Base-by-base conservation (phyloP, 192 early-diverging fungal genomes). In the Phycomyces blakesleeanus region DNA sequence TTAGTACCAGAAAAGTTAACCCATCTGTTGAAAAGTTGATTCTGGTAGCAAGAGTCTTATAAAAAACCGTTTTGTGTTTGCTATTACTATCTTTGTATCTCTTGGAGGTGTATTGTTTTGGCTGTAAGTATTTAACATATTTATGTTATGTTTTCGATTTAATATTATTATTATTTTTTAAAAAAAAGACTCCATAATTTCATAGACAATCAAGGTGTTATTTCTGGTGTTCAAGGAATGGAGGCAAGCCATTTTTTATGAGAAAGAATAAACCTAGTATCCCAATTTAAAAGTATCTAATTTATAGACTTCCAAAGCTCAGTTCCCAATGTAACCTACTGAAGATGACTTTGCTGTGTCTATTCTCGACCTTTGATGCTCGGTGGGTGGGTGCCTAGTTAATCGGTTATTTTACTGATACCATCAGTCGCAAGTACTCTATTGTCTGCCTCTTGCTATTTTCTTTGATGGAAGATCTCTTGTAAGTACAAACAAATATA, bases 391-490 rank as follows among this genome's bases (percentile, higher is more conserved):
- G 88, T 3, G 82, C 88, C 10, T 76, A 82, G 58, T 15, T 76
- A 0, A 77, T 78, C 15, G 78, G 74, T 34, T 61, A 79, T 24
- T 67, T 88, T 41, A 89, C 90, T 63, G 69, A 71, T 24, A 24
- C 37, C n/a, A 64, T 86, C 55, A 84, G 88, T n/a, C 84, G 91
- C 50, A 89, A 86, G 50, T 76, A 69, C 34, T 82, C 87, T 7
- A 89, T 93, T 66, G 69, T 75, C 12, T 50, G 89, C 27, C 87
- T 87, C 26, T 83, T 16, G 64, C 78, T n/a, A 37, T 74, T 53
- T 91, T 61, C 86, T 89, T 70, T 71, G 75, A 49, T 5, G 69
- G 69, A 0, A 64, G 62, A 41, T 12, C 62, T 38, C 47, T 71
- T 38, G 68, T 69, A 69, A 50, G 55, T 67, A 29, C 7, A 40